Base-by-base conservation (phyloP, 495 filamentous ascomycete species). In the Sphaerosporella brunnea region DNA sequence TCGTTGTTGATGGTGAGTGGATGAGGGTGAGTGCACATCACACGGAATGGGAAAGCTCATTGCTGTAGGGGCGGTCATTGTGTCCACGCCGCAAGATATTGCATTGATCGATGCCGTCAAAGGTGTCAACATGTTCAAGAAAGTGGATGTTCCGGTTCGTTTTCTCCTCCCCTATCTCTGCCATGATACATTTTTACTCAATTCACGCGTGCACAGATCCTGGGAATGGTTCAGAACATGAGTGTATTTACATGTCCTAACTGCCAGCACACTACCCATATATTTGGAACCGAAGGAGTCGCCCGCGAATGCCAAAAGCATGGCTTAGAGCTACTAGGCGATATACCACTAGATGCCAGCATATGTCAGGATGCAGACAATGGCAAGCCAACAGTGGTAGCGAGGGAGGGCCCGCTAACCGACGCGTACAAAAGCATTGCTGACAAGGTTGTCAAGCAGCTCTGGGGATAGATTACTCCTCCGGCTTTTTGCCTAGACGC, bases 171-270 rank as follows among this genome's bases (percentile, higher is more conserved):
- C 3, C 32, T 36, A 19, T 21, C 11, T 30, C 20, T 34, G 23
- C 8, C 21, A 8, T 30, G 3, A 11, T 7, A 8, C 9, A 37
- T n/a, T 49, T 10, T 34, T 30, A 24, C n/a, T 15, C 35, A 38
- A 15, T 45, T 49, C 9, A 41, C 19, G 15, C 18, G 15, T 19
- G 24, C 20, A 18, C n/a, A 66, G 60, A 67, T 82, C 13, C 65
- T 96, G 20, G 90, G 90, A n/a, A 79, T 96, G 70, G 79, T 96
- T 40, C 80, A 88, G 58, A 99, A 99, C 54, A 99, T 99, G 90
- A 79, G 77, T 2, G 69, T 80, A 20, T 95, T 93, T 54, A 68
- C 64, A 1, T 96, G 90, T 54, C 84, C 87, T 0, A 67, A 77
- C 42, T 97, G 90, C 51, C 67, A 69, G 3, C 68, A 72, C 3